These are phyloP conservation scores for Neofusicoccum kwambonambiense DNA, from an alignment of 2,329 filamentous ascomycete genomes.

Conservation along the genomic window DNA sequence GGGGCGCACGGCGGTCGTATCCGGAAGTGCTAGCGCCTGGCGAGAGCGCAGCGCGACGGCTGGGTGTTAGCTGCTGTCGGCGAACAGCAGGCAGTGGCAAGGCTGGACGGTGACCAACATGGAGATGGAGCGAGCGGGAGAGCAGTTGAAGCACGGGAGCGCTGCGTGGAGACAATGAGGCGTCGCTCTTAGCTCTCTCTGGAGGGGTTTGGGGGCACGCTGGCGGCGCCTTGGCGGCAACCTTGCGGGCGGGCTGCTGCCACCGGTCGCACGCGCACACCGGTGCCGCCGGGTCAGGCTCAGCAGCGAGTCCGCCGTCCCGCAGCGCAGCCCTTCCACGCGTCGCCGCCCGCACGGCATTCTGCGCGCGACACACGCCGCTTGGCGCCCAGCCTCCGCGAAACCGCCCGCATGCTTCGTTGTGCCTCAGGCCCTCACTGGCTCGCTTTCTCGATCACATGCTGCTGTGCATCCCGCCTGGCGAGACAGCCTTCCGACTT, in stretches of 20 bases:
- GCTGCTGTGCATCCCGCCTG: neutral
- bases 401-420: neutral
- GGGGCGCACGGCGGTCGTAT: neutral
- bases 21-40: neutral
- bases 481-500: neutral
- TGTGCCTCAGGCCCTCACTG: neutral
- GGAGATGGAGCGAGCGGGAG: neutral
- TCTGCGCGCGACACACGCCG: neutral
- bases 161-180: neutral
- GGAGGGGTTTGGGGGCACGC: neutral
- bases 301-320: neutral
- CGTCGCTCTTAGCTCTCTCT: neutral
- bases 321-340: neutral
- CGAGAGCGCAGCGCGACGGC: neutral
- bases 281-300: neutral
- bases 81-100: slow-evolving; percentile 8
- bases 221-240: slow-evolving; percentile 1
- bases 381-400: slow-evolving; percentile 16
- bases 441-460: slow-evolving; percentile 2
- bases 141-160: neutral
- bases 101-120: neutral
- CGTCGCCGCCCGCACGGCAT: neutral
- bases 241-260: neutral
- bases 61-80: slow-evolving; percentile 17
- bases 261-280: neutral